Evolutionary conservation across 2,329 filamentous ascomycete genomes (phyloP).

Genomic region (Ophiognomonia clavigignenti-juglandacearum): DNA sequence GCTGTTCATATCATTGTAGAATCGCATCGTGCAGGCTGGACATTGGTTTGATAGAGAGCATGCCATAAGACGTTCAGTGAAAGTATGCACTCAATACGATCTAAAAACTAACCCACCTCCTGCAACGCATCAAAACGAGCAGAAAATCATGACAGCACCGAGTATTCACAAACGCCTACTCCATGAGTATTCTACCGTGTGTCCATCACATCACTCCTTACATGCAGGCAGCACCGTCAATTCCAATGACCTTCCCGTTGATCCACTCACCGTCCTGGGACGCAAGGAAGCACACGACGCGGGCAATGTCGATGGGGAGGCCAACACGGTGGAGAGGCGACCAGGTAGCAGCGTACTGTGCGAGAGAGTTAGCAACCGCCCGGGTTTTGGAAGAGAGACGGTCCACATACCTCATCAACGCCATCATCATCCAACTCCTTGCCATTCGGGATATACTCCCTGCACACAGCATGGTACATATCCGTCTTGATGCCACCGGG

Average conservation of each 20-base stretch:
- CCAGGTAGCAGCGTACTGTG: constrained; percentile 56
- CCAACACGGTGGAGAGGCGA: constrained; percentile 61
- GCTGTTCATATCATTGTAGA: too few relatives aligned
- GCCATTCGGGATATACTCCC: constrained; percentile 56
- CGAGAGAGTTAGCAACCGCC: neutral
- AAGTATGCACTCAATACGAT: too few relatives aligned
- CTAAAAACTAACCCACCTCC: too few relatives aligned
- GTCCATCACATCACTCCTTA: constrained; percentile 17
- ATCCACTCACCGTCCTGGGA: constrained; percentile 43
- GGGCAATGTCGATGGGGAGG: constrained; percentile 63
- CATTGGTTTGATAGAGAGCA: too few relatives aligned
- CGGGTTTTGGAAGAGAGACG: neutral
- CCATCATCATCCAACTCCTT: constrained; percentile 51
- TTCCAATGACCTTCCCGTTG: constrained; percentile 37
- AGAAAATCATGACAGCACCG: too few relatives aligned
- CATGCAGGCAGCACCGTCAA: constrained; percentile 30
- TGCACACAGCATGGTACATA: constrained; percentile 60
- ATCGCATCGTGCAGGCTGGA: too few relatives aligned
- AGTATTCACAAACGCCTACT: too few relatives aligned
- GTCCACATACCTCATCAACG: constrained; percentile 43
- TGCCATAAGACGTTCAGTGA: too few relatives aligned
- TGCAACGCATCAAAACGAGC: too few relatives aligned
- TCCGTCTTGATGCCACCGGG: constrained; percentile 61
- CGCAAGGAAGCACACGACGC: constrained; percentile 53
- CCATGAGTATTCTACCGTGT: neutral